phyloP scores from a whole-genome alignment of 2,329 filamentous ascomycete species.

The Ophiostoma piceae region DNA sequence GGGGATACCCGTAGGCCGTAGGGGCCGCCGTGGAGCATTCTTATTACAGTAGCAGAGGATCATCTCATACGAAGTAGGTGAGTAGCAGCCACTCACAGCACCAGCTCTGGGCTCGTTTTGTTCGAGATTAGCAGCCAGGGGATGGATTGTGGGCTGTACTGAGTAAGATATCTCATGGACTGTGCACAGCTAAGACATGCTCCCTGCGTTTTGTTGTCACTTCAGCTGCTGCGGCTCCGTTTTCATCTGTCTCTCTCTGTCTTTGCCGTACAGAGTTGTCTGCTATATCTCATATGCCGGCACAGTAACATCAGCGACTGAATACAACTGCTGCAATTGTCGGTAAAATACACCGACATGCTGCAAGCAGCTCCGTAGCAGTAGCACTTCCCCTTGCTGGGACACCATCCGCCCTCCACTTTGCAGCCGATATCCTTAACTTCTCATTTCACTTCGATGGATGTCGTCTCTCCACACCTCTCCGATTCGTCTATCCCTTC shows the following conservation, averaged over 20 bases:
- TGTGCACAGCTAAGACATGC: not conserved
- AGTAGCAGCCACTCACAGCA: slow-evolving; percentile 5
- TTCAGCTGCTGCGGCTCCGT: not conserved
- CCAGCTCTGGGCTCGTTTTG: not conserved
- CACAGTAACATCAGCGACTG: not conserved
- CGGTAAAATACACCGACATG: not conserved
- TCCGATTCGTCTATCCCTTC: not conserved
- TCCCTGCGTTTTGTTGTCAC: not conserved
- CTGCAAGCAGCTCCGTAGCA: not conserved
- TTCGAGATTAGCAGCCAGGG: not conserved
- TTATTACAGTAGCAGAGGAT: not conserved
- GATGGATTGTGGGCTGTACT: not conserved
- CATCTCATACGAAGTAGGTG: not conserved
- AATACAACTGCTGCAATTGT: not conserved
- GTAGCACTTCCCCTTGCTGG: not conserved
- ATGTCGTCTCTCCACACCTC: too few species aligned
- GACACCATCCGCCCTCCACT: not conserved
- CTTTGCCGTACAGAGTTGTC: too few species aligned
- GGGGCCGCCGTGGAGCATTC: not conserved
- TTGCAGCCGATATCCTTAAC: not conserved
- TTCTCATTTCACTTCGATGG: not conserved
- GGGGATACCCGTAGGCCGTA: not conserved
- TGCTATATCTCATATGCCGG: not conserved
- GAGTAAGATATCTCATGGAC: not conserved
- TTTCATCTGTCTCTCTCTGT: not conserved